Evolutionary conservation across 2,329 filamentous ascomycete genomes (phyloP).

Genomic region (Ophiostoma angusticollis): DNA sequence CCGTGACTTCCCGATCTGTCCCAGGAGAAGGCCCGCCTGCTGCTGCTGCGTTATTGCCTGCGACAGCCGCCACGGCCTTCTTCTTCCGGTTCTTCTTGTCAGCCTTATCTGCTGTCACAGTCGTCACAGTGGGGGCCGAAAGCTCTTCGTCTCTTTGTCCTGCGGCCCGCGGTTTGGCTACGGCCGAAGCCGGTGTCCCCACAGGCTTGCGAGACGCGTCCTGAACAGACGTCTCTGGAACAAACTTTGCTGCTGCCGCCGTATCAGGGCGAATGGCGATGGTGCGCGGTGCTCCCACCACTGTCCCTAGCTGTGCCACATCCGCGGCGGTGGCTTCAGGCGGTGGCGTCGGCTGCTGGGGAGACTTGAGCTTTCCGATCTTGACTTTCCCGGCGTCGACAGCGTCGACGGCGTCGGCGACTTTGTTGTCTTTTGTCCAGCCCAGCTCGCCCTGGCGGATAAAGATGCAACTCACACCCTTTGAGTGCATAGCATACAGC

Average conservation of each 20-base stretch:
- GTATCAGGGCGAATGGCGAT: conserved; percentile 20
- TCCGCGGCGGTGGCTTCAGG: conserved; percentile 15
- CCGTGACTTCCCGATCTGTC: conserved; percentile 20
- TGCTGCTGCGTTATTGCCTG: conserved; percentile 12
- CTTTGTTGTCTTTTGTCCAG: conserved; percentile 83
- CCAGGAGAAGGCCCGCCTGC: conserved; percentile 30
- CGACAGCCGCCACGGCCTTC: conserved; percentile 43
- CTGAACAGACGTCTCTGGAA: conserved; percentile 18
- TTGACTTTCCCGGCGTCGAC: conserved; percentile 60
- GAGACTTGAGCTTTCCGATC: conserved; percentile 54
- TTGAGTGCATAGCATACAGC: conserved; percentile 94
- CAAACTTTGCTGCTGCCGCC: conserved; percentile 28
- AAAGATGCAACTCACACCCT: conserved; percentile 80
- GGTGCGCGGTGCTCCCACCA: conserved; percentile 23
- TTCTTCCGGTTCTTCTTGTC: conserved; percentile 55
- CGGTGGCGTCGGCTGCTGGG: conserved; percentile 31
- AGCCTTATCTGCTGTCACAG: conserved; percentile 36
- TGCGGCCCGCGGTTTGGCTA: conserved; percentile 25
- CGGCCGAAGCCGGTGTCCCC: conserved; percentile 21
- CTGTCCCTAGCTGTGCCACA: conserved; percentile 2
- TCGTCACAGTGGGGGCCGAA: not conserved
- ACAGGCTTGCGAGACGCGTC: conserved; percentile 20
- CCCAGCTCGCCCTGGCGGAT: conserved; percentile 84
- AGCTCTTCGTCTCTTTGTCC: conserved; percentile 36
- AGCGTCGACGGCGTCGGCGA: conserved; percentile 66